Evolutionary conservation across 306 rosid species (phyloP), one percentile per base, ranked within the genome.

Genomic region (Rosa lucieae): DNA sequence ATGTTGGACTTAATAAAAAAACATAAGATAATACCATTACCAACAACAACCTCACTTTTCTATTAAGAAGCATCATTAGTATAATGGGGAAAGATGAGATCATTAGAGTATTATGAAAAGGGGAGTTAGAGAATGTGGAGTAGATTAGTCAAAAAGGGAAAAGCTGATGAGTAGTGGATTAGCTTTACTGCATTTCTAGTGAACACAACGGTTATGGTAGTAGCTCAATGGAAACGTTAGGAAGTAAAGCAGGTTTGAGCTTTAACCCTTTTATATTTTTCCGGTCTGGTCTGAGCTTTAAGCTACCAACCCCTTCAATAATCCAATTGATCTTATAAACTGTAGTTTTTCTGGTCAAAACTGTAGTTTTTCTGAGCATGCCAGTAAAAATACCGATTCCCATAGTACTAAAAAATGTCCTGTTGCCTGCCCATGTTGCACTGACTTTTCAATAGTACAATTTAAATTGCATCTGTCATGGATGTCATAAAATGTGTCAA

Each of bases 191-290:
- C 29, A n/a, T n/a, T 53, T 75, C 3, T 15, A 17, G 42, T 23
- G 69, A 58, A 3, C 23, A 58, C 70, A 75, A 75, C 53, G 56
- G 78, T 59, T 59, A 58, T 15, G 43, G 56, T 6, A 21, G 43
- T 75, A 65, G 68, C 70, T 75, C 69, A 10, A 67, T 67, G 71
- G 71, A 37, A 6, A 67, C 71, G 71, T 66, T 12, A 48, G 35
- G n/a, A 74, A 55, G 52, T 14, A 55, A 21, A 74, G 52, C 77
- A 75, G 23, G n/a, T 59, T 20, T 59, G 1, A 59, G n/a, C 20
- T 59, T 42, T 58, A 23, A 55, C 13, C 52, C 43, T 53, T 39
- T 66, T 4, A 39, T 3, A 7, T 5, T 67, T 67, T 66, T 67
- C 20, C 11, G 42, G 43, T 66, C 46, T 39, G 71, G 71, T 17